Conservation (phyloP, 345 rosid genomes). For the Citrus unshiu region DNA sequence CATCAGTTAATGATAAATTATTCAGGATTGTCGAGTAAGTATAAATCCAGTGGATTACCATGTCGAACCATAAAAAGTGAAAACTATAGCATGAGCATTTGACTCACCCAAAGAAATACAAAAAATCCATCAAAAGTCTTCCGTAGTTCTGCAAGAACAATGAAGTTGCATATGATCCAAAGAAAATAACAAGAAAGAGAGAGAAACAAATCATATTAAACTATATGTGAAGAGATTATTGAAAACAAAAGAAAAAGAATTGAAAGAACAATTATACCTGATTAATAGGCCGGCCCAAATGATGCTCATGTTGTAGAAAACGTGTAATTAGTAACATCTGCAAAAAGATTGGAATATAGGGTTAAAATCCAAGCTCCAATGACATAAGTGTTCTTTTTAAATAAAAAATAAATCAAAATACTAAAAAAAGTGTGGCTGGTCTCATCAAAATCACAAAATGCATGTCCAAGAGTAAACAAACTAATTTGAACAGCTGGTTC, state of each 20-base stretch:
- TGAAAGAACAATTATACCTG: slow-evolving; percentile 45
- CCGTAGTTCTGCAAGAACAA: slow-evolving; percentile 74
- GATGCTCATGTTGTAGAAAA: slow-evolving; percentile 95
- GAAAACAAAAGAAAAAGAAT: background rate
- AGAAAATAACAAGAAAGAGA: background rate
- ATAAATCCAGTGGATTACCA: slow-evolving; percentile 1
- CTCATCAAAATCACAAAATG: background rate
- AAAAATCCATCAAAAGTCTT: slow-evolving; percentile 94
- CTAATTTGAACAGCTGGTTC: background rate
- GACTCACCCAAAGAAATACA: slow-evolving; percentile 96
- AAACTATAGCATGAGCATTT: slow-evolving; percentile 16
- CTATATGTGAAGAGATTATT: background rate
- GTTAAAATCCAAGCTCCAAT: slow-evolving; percentile 1
- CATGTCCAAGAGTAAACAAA: background rate
- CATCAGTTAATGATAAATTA: background rate
- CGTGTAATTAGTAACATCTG: slow-evolving; percentile 88
- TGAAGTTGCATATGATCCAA: background rate
- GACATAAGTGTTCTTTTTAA: background rate
- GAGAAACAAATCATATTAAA: background rate
- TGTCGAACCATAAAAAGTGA: slow-evolving; percentile 7
- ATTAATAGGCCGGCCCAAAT: slow-evolving; percentile 78
- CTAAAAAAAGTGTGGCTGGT: background rate
- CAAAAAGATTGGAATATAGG: slow-evolving; percentile 9
- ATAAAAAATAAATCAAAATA: background rate
- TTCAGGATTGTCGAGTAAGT: background rate